These are phyloP conservation scores for Colletotrichum liriopes DNA, from an alignment of 2,329 filamentous ascomycete genomes.

Conservation along the genomic window DNA sequence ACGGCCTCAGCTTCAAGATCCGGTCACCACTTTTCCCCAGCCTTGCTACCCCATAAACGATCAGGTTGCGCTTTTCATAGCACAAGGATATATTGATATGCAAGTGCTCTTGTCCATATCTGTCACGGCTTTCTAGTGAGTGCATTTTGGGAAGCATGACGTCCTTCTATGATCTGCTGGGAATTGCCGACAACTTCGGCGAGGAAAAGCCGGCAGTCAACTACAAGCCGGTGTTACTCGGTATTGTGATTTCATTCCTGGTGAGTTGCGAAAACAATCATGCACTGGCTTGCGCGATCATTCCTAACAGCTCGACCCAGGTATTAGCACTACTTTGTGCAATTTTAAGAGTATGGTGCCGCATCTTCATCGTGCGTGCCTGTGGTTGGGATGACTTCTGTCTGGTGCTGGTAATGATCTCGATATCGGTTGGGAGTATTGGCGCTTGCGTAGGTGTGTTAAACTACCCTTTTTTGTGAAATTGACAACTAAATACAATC, in stretches of 20 bases:
- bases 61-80: background rate
- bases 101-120: slow-evolving; percentile 20
- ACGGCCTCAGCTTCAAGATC: background rate
- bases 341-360: slow-evolving; percentile 33
- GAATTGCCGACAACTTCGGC: slow-evolving; percentile 39
- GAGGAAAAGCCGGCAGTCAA: slow-evolving; percentile 42
- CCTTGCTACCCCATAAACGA: background rate
- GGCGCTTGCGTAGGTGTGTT: slow-evolving; percentile 17
- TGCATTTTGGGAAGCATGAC: slow-evolving; percentile 24
- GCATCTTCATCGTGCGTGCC: slow-evolving; percentile 31
- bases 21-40: background rate
- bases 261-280: background rate
- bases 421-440: slow-evolving; percentile 26
- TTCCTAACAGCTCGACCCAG: background rate
- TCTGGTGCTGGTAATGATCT: slow-evolving; percentile 37
- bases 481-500: background rate
- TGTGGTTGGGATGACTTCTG: slow-evolving; percentile 44
- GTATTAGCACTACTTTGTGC: slow-evolving; percentile 37
- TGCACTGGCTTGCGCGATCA: background rate
- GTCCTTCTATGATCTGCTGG: slow-evolving; percentile 35
- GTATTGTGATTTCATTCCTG: slow-evolving; percentile 42
- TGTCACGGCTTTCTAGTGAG: background rate
- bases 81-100: slow-evolving; percentile 1
- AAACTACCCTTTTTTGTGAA: too few species aligned
- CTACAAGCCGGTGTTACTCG: slow-evolving; percentile 30